Evolutionary conservation across 23 red algal genomes (phyloP).

Genomic region (Gracilaria domingensis): DNA sequence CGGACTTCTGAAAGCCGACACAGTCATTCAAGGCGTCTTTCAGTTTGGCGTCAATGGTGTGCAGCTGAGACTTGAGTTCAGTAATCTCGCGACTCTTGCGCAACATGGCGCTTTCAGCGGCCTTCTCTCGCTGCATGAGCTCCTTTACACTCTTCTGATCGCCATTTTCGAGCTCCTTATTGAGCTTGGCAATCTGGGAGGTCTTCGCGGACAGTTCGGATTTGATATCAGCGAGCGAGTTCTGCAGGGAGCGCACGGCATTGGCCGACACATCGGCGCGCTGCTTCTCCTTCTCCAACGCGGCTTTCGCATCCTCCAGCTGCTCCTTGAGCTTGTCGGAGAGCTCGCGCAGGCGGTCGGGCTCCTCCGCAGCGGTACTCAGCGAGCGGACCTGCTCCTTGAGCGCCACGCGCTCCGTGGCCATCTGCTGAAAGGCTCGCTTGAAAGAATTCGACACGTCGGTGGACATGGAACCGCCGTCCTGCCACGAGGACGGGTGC

Average conservation of each 20-base stretch:
- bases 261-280: slow-evolving; percentile 29
- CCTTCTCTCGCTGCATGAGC: slow-evolving; percentile 62
- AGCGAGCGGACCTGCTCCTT: slow-evolving; percentile 13
- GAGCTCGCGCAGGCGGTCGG: neutral
- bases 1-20: slow-evolving; percentile 56
- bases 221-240: slow-evolving; percentile 28
- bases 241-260: slow-evolving; percentile 44
- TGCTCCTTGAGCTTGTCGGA: slow-evolving; percentile 40
- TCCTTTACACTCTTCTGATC: slow-evolving; percentile 68
- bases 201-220: slow-evolving; percentile 10
- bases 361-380: slow-evolving; percentile 14
- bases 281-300: slow-evolving; percentile 35
- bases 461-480: slow-evolving; percentile 46
- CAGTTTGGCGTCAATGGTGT: slow-evolving; percentile 15
- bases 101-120: slow-evolving; percentile 69
- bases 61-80: slow-evolving; percentile 42
- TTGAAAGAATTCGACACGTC: slow-evolving; percentile 65
- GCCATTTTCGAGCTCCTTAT: slow-evolving; percentile 59
- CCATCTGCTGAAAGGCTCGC: slow-evolving; percentile 66
- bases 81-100: slow-evolving; percentile 54
- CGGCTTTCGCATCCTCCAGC: slow-evolving; percentile 57
- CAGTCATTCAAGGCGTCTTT: slow-evolving; percentile 37
- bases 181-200: slow-evolving; percentile 46
- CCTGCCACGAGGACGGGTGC: slow-evolving; percentile 27
- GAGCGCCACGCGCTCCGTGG: slow-evolving; percentile 55